These are phyloP conservation scores for Anisodus acutangulus DNA, from an alignment of 257 asterid genomes.

Conservation along the genomic window DNA sequence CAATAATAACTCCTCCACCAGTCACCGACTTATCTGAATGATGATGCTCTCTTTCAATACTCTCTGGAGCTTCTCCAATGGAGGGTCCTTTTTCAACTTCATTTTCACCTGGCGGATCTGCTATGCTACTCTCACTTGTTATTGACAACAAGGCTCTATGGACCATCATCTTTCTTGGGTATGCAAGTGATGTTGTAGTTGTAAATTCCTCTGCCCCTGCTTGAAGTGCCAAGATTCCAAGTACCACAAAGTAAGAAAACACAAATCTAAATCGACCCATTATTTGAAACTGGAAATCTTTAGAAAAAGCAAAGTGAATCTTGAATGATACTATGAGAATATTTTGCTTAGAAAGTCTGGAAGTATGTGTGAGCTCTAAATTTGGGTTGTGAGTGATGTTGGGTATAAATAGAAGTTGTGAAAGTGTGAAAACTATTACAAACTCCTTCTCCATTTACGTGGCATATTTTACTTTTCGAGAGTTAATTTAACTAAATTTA, in stretches of 20 bases:
- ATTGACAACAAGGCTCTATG: background rate
- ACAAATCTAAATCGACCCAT: background rate
- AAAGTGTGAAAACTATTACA: background rate
- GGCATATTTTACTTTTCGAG: too few species aligned
- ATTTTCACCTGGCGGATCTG: conserved; percentile 53
- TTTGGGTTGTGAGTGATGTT: background rate
- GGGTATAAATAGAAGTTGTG: background rate
- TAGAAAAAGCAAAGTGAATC: background rate
- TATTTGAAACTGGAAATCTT: background rate
- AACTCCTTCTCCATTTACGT: too few species aligned
- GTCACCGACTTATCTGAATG: conserved; percentile 64
- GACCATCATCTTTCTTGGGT: conserved; percentile 8
- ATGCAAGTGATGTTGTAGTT: background rate
- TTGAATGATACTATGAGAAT: background rate
- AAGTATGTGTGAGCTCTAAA: background rate
- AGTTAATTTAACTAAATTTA: too few species aligned
- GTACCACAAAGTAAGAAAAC: background rate
- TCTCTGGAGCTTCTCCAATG: conserved; percentile 50
- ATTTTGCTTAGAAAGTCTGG: background rate
- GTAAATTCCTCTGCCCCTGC: conserved; percentile 1
- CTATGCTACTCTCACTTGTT: conserved; percentile 39
- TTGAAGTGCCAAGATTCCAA: background rate
- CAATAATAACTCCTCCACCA: conserved; percentile 74
- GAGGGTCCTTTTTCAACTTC: conserved; percentile 6
- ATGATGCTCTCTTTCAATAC: conserved; percentile 41